Conservation (phyloP, 257 asterid species). For the Datura wrightii region DNA sequence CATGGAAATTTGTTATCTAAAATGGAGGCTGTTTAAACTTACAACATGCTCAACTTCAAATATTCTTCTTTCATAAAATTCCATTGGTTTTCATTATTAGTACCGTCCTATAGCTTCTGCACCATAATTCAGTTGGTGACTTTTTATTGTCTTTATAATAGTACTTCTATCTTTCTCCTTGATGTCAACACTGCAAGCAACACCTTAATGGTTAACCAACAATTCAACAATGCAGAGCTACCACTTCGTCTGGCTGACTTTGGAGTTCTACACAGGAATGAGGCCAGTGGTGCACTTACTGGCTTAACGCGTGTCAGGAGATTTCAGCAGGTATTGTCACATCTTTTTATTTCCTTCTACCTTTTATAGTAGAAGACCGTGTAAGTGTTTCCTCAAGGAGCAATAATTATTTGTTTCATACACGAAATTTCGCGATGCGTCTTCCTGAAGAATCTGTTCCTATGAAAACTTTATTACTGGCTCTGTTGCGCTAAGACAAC, state of each 20-base stretch:
- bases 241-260: slow-evolving; percentile 98
- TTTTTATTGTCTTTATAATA: slow-evolving; percentile 7
- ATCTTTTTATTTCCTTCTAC: neutral
- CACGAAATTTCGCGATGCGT: neutral
- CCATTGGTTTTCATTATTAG: neutral
- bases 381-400: neutral
- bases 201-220: slow-evolving; percentile 30
- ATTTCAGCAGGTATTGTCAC: slow-evolving; percentile 84
- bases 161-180: neutral
- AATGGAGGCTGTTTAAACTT: neutral
- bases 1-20: neutral
- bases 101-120: neutral
- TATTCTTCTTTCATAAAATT: neutral
- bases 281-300: slow-evolving; percentile 98
- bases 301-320: slow-evolving; percentile 98
- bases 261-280: slow-evolving; percentile 96
- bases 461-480: neutral
- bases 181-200: neutral
- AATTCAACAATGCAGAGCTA: slow-evolving; percentile 62
- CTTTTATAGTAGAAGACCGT: neutral
- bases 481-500: slow-evolving; percentile 18
- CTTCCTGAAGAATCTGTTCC: slow-evolving; percentile 18
- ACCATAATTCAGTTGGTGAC: neutral
- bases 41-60: slow-evolving; percentile 3
- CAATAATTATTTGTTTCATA: neutral